Evolutionary conservation across 148 eudicot genomes (phyloP).

Genomic region (Dysphania ambrosioides): DNA sequence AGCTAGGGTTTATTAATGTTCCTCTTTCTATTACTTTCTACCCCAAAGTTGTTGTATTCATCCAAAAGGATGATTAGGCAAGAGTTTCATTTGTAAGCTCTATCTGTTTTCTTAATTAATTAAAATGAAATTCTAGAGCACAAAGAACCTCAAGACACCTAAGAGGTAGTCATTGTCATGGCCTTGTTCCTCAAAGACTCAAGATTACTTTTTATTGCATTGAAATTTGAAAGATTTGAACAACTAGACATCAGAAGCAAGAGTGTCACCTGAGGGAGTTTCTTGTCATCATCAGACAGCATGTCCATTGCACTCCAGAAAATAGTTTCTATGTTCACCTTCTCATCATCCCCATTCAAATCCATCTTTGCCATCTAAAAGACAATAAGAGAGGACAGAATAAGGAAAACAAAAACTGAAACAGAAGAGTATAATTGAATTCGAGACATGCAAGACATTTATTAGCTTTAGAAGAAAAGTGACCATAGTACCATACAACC

Average conservation of each 20-base stretch:
- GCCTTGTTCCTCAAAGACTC: background rate
- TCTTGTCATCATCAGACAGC: constrained; percentile 96
- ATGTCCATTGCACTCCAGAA: constrained; percentile 99
- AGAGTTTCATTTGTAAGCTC: too few species aligned
- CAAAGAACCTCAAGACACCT: background rate
- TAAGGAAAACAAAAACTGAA: background rate
- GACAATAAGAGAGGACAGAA: constrained; percentile 8
- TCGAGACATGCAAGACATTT: too few species aligned
- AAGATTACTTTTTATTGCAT: background rate
- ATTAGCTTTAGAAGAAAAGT: background rate
- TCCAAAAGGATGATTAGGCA: too few species aligned
- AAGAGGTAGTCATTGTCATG: background rate
- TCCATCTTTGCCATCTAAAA: constrained; percentile 98
- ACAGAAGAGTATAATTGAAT: background rate
- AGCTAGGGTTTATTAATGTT: too few species aligned
- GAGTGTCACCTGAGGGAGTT: constrained; percentile 78
- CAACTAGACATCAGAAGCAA: constrained; percentile 10
- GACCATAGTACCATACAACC: background rate
- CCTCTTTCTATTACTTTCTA: too few species aligned
- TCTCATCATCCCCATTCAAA: constrained; percentile 86
- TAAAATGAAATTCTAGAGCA: too few species aligned
- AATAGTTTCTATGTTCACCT: constrained; percentile 73
- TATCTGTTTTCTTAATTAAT: too few species aligned
- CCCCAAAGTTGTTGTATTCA: too few species aligned
- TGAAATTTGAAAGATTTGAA: too few species aligned